Percentiles rank a stretch among this genome's conserved stretches.
Conservation (phyloP, 768 basidiomycete genomes). For the Tulasnella calospora region DNA sequence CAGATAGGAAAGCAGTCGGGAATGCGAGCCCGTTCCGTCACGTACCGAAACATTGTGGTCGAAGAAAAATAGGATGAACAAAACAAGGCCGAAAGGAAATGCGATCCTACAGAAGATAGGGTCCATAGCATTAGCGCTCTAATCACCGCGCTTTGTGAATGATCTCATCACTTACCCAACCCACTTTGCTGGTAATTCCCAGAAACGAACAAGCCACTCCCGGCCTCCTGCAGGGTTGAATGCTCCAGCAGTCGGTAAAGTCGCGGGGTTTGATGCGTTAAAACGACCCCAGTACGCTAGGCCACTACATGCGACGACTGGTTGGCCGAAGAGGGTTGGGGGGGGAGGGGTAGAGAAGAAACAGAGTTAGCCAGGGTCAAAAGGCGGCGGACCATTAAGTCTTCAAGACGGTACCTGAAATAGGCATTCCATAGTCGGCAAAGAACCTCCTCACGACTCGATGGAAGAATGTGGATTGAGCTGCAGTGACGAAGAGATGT, state of each 20-base stretch:
- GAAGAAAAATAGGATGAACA: constrained; percentile 93
- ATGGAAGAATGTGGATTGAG: constrained; percentile 63
- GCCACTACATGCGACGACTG: constrained; percentile 62
- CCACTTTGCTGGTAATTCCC: constrained; percentile 85
- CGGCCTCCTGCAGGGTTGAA: constrained; percentile 69
- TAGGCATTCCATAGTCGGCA: constrained; percentile 88
- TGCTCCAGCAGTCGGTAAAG: constrained; percentile 53
- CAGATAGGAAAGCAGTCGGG: neutral
- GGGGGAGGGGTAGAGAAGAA: too few species aligned
- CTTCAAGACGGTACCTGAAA: constrained; percentile 41
- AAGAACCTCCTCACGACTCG: constrained; percentile 68
- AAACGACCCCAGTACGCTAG: constrained; percentile 87
- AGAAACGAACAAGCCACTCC: constrained; percentile 81
- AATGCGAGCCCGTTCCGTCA: too few species aligned
- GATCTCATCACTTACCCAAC: constrained; percentile 70
- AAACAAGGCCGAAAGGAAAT: constrained; percentile 78
- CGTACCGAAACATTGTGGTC: constrained; percentile 89
- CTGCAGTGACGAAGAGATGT: constrained; percentile 66
- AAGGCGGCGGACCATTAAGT: neutral
- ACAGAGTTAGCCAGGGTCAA: neutral
- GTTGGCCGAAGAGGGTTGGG: neutral
- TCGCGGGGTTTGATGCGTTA: constrained; percentile 49
- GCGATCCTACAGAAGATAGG: constrained; percentile 47
- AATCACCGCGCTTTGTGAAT: neutral
- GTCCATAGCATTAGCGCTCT: neutral